Percentiles rank a stretch among this genome's conserved stretches.
These are phyloP conservation scores for Cucumis melo DNA, from an alignment of 306 rosid species.

Conservation along the genomic window DNA sequence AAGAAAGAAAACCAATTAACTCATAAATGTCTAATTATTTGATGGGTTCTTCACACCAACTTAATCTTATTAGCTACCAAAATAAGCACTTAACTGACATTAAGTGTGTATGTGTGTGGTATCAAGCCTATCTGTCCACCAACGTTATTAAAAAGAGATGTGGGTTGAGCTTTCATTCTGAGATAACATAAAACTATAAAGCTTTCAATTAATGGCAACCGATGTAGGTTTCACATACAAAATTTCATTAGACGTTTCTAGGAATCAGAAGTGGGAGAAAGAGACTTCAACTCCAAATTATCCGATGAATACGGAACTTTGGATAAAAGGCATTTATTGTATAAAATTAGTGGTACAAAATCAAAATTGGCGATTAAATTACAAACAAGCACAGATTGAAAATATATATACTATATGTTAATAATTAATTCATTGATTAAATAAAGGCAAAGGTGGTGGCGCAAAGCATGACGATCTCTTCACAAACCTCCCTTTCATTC, in stretches of 20 bases:
- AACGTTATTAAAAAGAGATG: too few relatives aligned
- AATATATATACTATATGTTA: background rate
- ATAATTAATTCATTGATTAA: background rate
- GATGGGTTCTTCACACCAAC: background rate
- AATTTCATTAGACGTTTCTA: background rate
- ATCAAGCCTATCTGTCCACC: too few relatives aligned
- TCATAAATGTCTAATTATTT: background rate
- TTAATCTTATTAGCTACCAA: background rate
- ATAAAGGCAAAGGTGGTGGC: background rate
- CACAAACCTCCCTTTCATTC: slow-evolving; percentile 95
- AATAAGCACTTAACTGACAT: too few relatives aligned
- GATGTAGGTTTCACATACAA: background rate
- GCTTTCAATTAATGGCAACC: background rate
- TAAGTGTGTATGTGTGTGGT: background rate
- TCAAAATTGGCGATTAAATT: background rate
- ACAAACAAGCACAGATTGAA: background rate
- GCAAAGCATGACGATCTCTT: slow-evolving; percentile 37
- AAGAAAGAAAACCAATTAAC: background rate
- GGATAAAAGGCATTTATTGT: background rate
- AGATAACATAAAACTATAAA: background rate
- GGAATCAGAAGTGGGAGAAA: background rate
- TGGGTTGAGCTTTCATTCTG: background rate
- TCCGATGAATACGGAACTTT: background rate
- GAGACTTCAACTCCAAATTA: background rate
- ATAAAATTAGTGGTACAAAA: background rate